These are phyloP conservation scores for Heliamphora pulchella DNA, from an alignment of 179 eudicot genomes.

Conservation along the genomic window DNA sequence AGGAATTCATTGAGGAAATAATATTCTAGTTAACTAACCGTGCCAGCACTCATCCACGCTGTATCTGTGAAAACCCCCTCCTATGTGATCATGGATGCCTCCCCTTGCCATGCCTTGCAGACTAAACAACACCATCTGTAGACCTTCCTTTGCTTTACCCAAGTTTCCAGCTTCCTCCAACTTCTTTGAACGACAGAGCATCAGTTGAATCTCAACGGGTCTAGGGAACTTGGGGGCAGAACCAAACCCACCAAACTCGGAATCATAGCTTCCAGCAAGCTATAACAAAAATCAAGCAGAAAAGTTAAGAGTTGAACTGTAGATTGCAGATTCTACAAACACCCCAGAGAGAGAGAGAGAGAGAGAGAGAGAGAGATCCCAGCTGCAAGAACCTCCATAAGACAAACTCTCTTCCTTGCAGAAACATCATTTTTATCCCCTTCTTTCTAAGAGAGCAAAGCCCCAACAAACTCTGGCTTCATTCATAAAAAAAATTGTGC, in stretches of 20 bases:
- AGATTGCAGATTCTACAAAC: no score
- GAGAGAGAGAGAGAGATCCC: no score
- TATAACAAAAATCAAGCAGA: constrained; percentile 14
- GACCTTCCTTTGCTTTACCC: constrained; percentile 44
- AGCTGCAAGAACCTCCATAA: not conserved
- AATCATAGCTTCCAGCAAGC: constrained; percentile 70
- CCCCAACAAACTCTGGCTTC: not conserved
- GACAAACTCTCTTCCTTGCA: not conserved
- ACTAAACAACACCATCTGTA: constrained; percentile 58
- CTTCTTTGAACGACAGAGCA: constrained; percentile 68
- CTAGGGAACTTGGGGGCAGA: constrained; percentile 93
- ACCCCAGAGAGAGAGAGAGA: no score
- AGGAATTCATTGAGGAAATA: not conserved
- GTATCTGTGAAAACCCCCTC: constrained; percentile 97
- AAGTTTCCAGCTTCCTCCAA: constrained; percentile 43
- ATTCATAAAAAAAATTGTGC: not conserved
- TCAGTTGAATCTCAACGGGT: constrained; percentile 75
- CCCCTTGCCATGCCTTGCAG: constrained; percentile 87
- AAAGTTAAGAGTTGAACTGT: not conserved
- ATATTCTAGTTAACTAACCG: constrained; percentile 36
- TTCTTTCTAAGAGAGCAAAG: not conserved
- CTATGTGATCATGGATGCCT: constrained; percentile 88
- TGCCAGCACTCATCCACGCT: constrained; percentile 98
- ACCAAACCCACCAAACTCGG: constrained; percentile 78
- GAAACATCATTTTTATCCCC: not conserved